Evolutionary conservation across 371 early-diverging fungal genomes (phyloP).

Genomic region (Apophysomyces ossiformis): DNA sequence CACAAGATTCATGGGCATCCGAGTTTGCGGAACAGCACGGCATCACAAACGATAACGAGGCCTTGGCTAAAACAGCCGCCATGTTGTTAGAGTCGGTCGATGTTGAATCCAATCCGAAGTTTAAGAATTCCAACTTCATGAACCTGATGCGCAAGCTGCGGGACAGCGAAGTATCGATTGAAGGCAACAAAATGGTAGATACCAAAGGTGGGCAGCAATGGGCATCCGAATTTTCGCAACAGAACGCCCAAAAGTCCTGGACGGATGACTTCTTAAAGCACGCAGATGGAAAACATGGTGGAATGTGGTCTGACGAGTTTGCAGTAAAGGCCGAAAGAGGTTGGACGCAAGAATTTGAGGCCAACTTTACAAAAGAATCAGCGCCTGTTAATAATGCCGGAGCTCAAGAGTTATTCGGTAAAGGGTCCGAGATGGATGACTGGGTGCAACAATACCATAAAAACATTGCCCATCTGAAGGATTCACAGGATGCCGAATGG

Average conservation of each 20-base stretch:
- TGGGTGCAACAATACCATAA: slow-evolving; percentile 78
- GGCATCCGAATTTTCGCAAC: slow-evolving; percentile 52
- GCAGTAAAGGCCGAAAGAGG: slow-evolving; percentile 59
- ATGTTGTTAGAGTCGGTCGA: slow-evolving; percentile 81
- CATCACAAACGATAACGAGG: slow-evolving; percentile 48
- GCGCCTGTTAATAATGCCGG: slow-evolving; percentile 56
- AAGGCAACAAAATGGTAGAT: slow-evolving; percentile 81
- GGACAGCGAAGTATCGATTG: slow-evolving; percentile 85
- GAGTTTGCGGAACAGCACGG: slow-evolving; percentile 53
- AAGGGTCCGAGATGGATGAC: slow-evolving; percentile 51
- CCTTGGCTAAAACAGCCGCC: slow-evolving; percentile 86
- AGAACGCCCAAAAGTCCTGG: slow-evolving; percentile 48
- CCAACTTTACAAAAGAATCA: slow-evolving; percentile 14
- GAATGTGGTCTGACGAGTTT: slow-evolving; percentile 58
- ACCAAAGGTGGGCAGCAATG: slow-evolving; percentile 28
- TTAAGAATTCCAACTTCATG: slow-evolving; percentile 90
- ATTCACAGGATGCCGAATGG: slow-evolving; percentile 78
- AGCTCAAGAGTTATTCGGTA: slow-evolving; percentile 55
- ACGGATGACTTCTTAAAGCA: slow-evolving; percentile 52
- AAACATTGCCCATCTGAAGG: slow-evolving; percentile 70
- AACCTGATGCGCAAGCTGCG: slow-evolving; percentile 88
- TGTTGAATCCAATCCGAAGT: slow-evolving; percentile 83
- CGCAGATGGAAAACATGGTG: slow-evolving; percentile 43
- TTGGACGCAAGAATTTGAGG: slow-evolving; percentile 68
- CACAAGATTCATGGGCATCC: slow-evolving; percentile 56